Evolutionary conservation across 257 asterid species (phyloP), one percentile per base, ranked within the genome.

Genomic region (Perilla frutescens): DNA sequence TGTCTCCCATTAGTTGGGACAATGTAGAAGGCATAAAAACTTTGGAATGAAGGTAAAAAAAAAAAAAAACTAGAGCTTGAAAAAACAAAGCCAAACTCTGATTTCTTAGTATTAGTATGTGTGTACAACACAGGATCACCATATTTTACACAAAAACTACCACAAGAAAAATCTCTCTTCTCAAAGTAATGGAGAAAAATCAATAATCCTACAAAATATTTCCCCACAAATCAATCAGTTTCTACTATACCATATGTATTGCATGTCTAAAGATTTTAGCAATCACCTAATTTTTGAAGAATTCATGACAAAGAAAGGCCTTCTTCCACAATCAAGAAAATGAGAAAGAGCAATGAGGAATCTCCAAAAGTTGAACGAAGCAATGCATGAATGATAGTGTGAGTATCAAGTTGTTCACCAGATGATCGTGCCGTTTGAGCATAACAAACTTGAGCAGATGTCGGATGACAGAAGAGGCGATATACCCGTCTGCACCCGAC

Each of bases 101-200:
- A 7, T 50, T 48, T 50, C 44, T 75, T 49, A 50, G 31, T 34
- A 58, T 62, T 51, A 64, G 47, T 71, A 72, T 62, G 51, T 39
- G 49, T 34, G 50, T 62, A 66, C 47, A 54, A 57, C 48, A 57
- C 48, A 63, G 7, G 50, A 36, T 57, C 65, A 57, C 72, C 78
- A 47, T 61, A 72, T 48, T 63, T 41, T 57, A 70, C 83, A 79
- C 71, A 70, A 75, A 79, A 79, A 77, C 44, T 72, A 71, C 26
- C 26, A 20, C 47, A 67, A 43, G 7, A n/a, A 69, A 12, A 41
- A 5, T 0, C 45, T 5, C 56, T 26, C 29, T 61, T 47, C 37
- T 43, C 3, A 12, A 14, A 47, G 26, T 37, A 51, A 34, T 39
- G 70, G 53, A 40, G 54, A 40, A 59, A n/a, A 43, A 15, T 39